These are phyloP conservation scores for Adansonia madagascariensis DNA, from an alignment of 441 rosid species.

Conservation along the genomic window DNA sequence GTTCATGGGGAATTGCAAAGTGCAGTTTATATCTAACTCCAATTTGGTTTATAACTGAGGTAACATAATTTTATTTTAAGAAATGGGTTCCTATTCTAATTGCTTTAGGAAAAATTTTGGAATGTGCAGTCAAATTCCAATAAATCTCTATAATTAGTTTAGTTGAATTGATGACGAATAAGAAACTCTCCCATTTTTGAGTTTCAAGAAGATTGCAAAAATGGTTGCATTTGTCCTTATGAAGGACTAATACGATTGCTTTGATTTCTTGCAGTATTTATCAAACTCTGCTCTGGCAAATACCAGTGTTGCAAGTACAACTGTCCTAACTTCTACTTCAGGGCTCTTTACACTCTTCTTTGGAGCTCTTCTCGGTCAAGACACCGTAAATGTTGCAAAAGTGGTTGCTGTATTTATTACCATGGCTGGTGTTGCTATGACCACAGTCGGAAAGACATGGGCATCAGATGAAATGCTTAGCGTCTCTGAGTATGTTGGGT, in stretches of 20 bases:
- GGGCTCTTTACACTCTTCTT: slow-evolving; percentile 70
- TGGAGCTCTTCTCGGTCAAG: slow-evolving; percentile 66
- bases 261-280: slow-evolving; percentile 49
- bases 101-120: not conserved
- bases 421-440: slow-evolving; percentile 74
- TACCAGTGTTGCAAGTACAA: slow-evolving; percentile 71
- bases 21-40: slow-evolving; percentile 63
- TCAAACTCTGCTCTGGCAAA: slow-evolving; percentile 65
- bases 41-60: slow-evolving; percentile 68
- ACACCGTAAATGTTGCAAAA: slow-evolving; percentile 49
- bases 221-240: not conserved
- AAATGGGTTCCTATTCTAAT: not conserved
- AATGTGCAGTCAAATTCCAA: not conserved
- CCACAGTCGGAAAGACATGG: slow-evolving; percentile 67
- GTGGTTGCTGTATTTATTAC: slow-evolving; percentile 63
- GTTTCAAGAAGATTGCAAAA: not conserved
- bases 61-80: slow-evolving; percentile 21
- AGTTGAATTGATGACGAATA: not conserved
- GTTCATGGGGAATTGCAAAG: slow-evolving; percentile 47
- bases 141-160: slow-evolving; percentile 13
- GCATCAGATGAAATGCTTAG: slow-evolving; percentile 52
- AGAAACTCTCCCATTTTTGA: not conserved
- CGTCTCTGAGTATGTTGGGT: slow-evolving; percentile 47
- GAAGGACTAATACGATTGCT: slow-evolving; percentile 8
- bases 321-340: slow-evolving; percentile 67